A percentile compares a stretch with the other conserved stretches of the same genome.
These are phyloP conservation scores for Trichosporon ovoides DNA, from an alignment of 1,284 basidiomycete genomes.

Conservation along the genomic window DNA sequence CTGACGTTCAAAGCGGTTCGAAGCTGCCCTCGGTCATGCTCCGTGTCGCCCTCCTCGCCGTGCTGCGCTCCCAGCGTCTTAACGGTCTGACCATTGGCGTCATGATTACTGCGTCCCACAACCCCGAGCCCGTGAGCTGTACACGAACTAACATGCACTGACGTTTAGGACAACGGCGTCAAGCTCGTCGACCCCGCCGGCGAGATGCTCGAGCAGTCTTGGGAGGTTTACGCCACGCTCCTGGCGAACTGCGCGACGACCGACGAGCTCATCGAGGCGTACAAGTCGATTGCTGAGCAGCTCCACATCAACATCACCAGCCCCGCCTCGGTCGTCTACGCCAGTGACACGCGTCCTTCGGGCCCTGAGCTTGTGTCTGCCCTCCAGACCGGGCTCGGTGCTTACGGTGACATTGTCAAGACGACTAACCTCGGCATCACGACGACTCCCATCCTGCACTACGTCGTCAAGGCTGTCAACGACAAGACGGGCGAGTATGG, in stretches of 20 bases:
- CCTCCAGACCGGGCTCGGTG: conserved; percentile 74
- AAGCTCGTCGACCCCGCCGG: conserved; percentile 96
- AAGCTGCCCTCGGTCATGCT: conserved; percentile 89
- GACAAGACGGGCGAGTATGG: conserved; percentile 64
- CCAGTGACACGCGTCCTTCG: conserved; percentile 86
- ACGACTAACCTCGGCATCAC: conserved; percentile 61
- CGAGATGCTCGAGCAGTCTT: conserved; percentile 97
- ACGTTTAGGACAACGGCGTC: conserved; percentile 85
- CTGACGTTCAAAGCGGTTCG: conserved; percentile 56
- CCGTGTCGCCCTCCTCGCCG: conserved; percentile 85
- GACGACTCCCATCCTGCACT: conserved; percentile 94
- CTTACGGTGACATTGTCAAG: conserved; percentile 51
- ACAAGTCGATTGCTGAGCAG: conserved; percentile 62
- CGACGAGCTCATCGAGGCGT: conserved; percentile 63
- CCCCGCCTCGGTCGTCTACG: conserved; percentile 80
- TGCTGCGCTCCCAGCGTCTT: conserved; percentile 79
- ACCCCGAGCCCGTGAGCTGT: conserved; percentile 75
- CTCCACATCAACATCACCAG: conserved; percentile 72
- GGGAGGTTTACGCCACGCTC: conserved; percentile 83
- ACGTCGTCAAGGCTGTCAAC: conserved; percentile 86
- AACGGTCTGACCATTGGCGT: conserved; percentile 90
- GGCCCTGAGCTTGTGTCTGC: conserved; percentile 75
- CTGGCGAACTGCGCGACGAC: conserved; percentile 81
- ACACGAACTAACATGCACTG: neutral
- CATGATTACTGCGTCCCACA: conserved; percentile 99